Evolutionary conservation across 352 stramenopile genomes (phyloP), one percentile per base, ranked within the genome.

Genomic region (Phytophthora pisi): DNA sequence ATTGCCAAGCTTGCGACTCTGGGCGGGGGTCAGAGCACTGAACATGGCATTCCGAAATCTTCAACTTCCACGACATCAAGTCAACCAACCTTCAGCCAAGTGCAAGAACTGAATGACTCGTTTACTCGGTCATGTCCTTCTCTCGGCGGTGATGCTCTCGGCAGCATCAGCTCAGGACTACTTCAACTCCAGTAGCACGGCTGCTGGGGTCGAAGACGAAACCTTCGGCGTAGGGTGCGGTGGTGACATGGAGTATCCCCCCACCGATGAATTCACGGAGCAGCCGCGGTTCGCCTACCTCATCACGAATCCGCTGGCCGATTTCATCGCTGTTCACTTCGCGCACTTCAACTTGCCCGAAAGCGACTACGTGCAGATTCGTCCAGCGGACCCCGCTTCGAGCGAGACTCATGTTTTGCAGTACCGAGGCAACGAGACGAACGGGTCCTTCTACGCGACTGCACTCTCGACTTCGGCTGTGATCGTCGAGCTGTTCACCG

Each of bases 241-340:
- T 23, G 54, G 43, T 7, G 61, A 60, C 28, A 62, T 57, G 36
- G 24, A 59, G 13, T 86, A 83, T 23, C 57, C 71, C 2, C 40
- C 64, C 13, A 77, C 57, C 5, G 69, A 68, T 13, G 40, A 51
- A 3, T 69, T 56, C 18, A 58, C 51, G 2, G n/a, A 30, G 31
- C 70, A 80, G 30, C 79, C 72, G 5, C 59, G 51, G 40, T 82
- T 79, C 51, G 61, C 69, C 7, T 82, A 73, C 65, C 58, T 72
- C 34, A 60, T 91, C 45, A 72, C 71, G 24, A 78, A 84, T 56
- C 61, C 71, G 4, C 28, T 74, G 4, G 85, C 81, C 2, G 60
- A 81, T 47, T 90, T 91, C 40, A 62, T 90, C 49, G 61, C 78
- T 24, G 49, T 93, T 18, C 77, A 91, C 65, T 89, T 92, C 50